Conservation (phyloP, 78 protist species). For the Dictyostelium discoideum region DNA sequence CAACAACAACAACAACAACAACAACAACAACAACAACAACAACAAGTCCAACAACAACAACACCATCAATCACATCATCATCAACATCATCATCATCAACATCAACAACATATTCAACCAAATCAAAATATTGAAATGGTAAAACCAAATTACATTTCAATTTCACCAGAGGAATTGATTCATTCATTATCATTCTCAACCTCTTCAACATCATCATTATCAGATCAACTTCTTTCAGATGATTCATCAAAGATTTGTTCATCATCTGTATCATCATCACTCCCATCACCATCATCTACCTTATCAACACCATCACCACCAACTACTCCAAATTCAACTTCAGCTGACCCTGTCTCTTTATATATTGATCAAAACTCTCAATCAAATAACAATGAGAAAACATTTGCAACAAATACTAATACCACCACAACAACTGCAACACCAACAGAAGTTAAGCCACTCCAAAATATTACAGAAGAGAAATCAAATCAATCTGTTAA, state of each 20-base stretch:
- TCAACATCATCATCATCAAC: neutral
- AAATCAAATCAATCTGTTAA: neutral
- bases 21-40: neutral
- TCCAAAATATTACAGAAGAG: neutral
- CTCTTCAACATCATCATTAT: neutral
- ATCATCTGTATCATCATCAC: neutral
- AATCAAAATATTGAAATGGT: neutral
- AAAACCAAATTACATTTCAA: constrained; percentile 47
- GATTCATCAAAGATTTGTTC: neutral
- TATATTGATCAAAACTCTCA: neutral
- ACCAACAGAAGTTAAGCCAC: neutral
- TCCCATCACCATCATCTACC: constrained; percentile 3
- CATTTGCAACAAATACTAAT: neutral
- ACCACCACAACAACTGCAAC: neutral
- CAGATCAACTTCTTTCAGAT: neutral
- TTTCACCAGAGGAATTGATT: constrained; percentile 25
- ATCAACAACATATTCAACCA: neutral
- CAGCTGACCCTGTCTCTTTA: constrained; percentile 12
- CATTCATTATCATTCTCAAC: neutral
- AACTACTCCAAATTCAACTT: neutral
- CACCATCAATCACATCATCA: neutral
- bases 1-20: neutral
- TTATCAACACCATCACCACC: constrained; percentile 38
- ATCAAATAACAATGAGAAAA: neutral
- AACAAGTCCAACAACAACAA: neutral